phyloP scores from a whole-genome alignment of 2,329 filamentous ascomycete species.

The Ceratocystis albifundus region DNA sequence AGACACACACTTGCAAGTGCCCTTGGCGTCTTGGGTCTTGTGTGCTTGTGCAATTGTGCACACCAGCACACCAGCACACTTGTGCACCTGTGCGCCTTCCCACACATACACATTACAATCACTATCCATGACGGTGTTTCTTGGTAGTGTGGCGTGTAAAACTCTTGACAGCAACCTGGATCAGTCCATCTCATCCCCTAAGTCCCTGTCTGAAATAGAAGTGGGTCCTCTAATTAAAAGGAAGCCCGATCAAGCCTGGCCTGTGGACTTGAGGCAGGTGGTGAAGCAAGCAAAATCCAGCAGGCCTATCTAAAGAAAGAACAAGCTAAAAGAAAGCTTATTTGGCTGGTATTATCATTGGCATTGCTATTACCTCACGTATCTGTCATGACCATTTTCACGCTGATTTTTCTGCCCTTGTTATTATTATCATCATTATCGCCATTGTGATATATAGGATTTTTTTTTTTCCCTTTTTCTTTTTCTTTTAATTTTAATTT shows the following conservation, averaged over 20 bases:
- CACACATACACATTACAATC: too few relatives aligned
- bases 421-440: too few relatives aligned
- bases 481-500: too few relatives aligned
- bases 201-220: neutral
- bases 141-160: neutral
- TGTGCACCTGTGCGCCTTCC: too few relatives aligned
- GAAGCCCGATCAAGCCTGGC: neutral
- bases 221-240: constrained; percentile 8
- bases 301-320: constrained; percentile 1
- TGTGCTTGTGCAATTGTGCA: too few relatives aligned
- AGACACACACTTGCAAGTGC: neutral
- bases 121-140: too few relatives aligned
- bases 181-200: constrained; percentile 1
- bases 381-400: neutral
- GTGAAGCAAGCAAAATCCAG: neutral
- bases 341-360: neutral
- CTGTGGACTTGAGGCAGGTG: neutral
- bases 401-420: too few relatives aligned
- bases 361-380: constrained; percentile 11
- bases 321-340: neutral
- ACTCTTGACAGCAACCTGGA: constrained; percentile 2
- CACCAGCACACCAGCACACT: too few relatives aligned
- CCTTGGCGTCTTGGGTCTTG: too few relatives aligned
- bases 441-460: too few relatives aligned
- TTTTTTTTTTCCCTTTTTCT: neutral